Evolutionary conservation across 2,329 filamentous ascomycete genomes (phyloP), one percentile per base, ranked within the genome.

Genomic region (Cladosporium sp.): DNA sequence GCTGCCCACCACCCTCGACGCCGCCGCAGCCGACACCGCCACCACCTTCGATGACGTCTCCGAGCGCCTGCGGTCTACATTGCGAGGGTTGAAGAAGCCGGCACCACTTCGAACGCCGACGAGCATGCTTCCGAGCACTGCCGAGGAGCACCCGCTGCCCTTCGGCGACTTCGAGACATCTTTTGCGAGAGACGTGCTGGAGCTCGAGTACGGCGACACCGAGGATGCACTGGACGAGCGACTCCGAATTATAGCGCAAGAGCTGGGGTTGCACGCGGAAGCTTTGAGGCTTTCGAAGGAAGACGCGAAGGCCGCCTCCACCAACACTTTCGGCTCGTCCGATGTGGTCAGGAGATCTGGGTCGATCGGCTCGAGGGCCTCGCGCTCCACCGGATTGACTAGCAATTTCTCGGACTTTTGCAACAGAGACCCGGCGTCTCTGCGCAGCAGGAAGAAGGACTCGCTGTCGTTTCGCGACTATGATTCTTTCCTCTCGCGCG

Each of bases 381-480:
- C 67, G 19, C 61, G 63, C 10, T 69, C 66, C 0, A 70, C 67
- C 1, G 66, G 63, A 32, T 56, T 68, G 45, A 64, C 61, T 13
- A 68, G 66, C n/a, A 61, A 58, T 41, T 59, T 59, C 54, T 69
- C 67, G 3, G 62, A 65, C 22, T 34, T 54, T n/a, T 68, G 66
- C 31, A 28, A 28, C 22, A 61, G 57, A 43, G 66, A 68, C 13
- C 54, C 19, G 10, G 7, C 19, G 14, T 37, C n/a, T 16, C 49
- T 38, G 4, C 41, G 49, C n/a, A 32, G 58, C 35, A 55, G 48
- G 35, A 37, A 43, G 32, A 54, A 45, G 34, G 49, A 46, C 35
- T 64, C 66, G 9, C 56, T 66, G 8, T 68, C 63, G 3, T 62
- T 67, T 45, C 61, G 60, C 43, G 66, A 69, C 50, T 68, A 68